phyloP scores from a whole-genome alignment of 2,329 filamentous ascomycete species.

The Xylaria sp. region DNA sequence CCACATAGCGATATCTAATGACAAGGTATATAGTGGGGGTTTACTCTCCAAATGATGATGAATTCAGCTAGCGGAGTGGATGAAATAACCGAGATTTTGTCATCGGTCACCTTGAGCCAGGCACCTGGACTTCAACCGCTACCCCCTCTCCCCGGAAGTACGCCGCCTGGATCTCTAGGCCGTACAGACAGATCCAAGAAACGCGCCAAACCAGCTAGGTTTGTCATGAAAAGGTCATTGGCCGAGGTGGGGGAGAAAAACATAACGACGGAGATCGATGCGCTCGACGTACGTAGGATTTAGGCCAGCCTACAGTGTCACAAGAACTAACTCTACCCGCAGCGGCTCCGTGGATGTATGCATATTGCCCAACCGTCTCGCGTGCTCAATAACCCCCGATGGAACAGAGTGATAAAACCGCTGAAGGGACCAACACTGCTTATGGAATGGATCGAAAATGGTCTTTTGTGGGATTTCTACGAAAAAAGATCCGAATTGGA shows the following conservation, averaged over 20 bases:
- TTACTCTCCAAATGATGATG: constrained; percentile 35
- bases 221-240: constrained; percentile 37
- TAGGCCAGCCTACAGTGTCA: not conserved
- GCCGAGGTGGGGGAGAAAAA: constrained; percentile 15
- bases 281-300: constrained; percentile 30
- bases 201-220: constrained; percentile 13
- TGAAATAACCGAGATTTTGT: not conserved
- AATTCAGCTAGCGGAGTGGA: not conserved
- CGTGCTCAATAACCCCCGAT: constrained; percentile 13
- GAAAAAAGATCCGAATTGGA: constrained; percentile 26
- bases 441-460: constrained; percentile 40
- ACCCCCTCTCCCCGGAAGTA: not conserved
- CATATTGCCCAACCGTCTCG: constrained; percentile 37
- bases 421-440: constrained; percentile 31
- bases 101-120: not conserved
- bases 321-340: constrained; percentile 2
- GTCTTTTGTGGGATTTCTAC: constrained; percentile 32
- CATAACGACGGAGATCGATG: constrained; percentile 26
- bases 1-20: not conserved
- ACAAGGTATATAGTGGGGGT: constrained; percentile 14
- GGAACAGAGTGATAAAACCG: not conserved
- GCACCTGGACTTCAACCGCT: constrained; percentile 3
- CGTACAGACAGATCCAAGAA: not conserved
- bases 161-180: not conserved
- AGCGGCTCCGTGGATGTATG: constrained; percentile 36